Evolutionary conservation across 306 rosid genomes (phyloP), one percentile per base, ranked within the genome.

Genomic region (Betula pendula): DNA sequence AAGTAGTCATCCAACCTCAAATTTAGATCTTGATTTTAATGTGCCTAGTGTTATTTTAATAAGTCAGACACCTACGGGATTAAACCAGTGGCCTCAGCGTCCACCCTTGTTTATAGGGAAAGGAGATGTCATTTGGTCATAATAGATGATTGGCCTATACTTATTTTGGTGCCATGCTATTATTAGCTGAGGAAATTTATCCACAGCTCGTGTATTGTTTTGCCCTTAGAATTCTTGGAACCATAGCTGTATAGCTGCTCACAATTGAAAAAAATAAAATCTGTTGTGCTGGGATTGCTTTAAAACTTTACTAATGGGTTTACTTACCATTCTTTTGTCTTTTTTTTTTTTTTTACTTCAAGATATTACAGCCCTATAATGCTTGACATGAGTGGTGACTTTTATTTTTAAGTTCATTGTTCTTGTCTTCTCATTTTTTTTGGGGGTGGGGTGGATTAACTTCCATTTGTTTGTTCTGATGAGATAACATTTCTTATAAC

Each of bases 401-500:
- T 1, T 11, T 44, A 44, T 44, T 44, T 44, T 44, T 44, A 44
- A 44, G 14, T 29, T 59, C 27, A 59, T 15, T 15, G 24, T 59
- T 62, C 59, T 35, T 35, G 22, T 75, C 14, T 45, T 70, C 45
- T 8, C 17, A 4, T 19, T 49, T 49, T 49, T 1, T 49, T 49
- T 49, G 16, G 1, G 15, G 49, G 15, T 5, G 49, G 13, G 15
- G 4, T 1, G 12, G 20, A 24, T 10, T 55, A 55, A 55, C 27
- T 35, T 33, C 73, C 19, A 16, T 53, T 33, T 56, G 35, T 44
- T 38, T 40, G 9, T 70, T 14, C 17, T 24, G 38, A 44, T 43
- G 27, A 53, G 81, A 45, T 71, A 62, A 80, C 69, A 40, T 83
- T 51, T 79, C 59, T 58, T 29, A 65, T 72, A 48, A 79, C 45